Conservation (phyloP, 148 eudicot genomes). For the Rhododendron vialii region DNA sequence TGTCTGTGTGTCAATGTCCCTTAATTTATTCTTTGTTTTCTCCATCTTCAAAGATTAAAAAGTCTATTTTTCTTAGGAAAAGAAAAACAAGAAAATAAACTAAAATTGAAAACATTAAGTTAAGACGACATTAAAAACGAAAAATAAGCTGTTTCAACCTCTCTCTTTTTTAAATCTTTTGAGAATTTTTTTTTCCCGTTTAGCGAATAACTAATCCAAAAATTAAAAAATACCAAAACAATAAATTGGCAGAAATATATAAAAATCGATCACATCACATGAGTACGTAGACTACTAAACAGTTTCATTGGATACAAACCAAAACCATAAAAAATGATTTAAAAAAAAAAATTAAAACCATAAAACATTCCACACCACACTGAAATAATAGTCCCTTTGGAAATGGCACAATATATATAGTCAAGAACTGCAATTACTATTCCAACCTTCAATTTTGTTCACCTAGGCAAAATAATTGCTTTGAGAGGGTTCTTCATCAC, state of each 20-base stretch:
- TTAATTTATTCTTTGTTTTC: too few species aligned
- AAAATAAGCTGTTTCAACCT: too few species aligned
- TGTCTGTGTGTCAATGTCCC: too few species aligned
- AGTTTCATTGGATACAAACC: not conserved
- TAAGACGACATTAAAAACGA: too few species aligned
- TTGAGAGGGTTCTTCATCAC: slow-evolving; percentile 87
- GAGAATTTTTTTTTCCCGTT: too few species aligned
- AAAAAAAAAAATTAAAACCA: not conserved
- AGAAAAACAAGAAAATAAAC: too few species aligned
- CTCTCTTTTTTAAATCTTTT: too few species aligned
- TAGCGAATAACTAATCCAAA: too few species aligned
- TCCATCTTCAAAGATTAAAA: too few species aligned
- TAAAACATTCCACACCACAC: not conserved
- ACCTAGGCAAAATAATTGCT: slow-evolving; percentile 66
- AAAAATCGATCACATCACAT: not conserved
- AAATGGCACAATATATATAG: not conserved
- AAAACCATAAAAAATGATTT: not conserved
- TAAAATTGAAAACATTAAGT: too few species aligned
- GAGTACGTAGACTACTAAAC: not conserved
- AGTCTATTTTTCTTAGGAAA: too few species aligned
- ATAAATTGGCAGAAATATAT: too few species aligned
- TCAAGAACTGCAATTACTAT: not conserved
- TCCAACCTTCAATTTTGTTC: not conserved
- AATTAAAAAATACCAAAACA: not conserved
- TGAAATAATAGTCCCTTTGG: not conserved